These are phyloP conservation scores for Rhytidiadelphus loreus DNA, from an alignment of 225 moss, liverwort and hornwort genomes.

Conservation along the genomic window DNA sequence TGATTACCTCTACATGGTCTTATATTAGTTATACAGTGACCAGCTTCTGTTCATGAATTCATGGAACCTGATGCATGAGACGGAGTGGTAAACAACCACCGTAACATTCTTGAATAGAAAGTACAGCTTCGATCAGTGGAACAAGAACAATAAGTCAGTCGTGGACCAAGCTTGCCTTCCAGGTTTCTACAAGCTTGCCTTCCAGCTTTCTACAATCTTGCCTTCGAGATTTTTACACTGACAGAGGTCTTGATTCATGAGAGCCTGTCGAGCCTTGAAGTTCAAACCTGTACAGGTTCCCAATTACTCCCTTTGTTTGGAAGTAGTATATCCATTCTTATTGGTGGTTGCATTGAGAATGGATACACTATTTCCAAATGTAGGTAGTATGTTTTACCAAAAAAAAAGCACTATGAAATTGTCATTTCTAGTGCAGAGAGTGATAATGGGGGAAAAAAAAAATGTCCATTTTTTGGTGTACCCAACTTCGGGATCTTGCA, in stretches of 20 bases:
- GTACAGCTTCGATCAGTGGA: neutral
- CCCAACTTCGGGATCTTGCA: neutral
- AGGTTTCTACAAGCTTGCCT: neutral
- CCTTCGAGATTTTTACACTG: neutral
- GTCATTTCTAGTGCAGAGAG: neutral
- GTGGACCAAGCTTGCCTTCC: neutral
- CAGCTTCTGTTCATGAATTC: neutral
- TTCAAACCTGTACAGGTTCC: neutral
- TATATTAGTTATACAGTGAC: neutral
- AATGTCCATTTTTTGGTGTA: rapidly evolving
- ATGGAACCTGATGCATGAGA: neutral
- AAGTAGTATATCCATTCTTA: too few relatives aligned
- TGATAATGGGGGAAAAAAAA: neutral
- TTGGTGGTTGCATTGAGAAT: too few relatives aligned
- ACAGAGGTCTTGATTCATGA: neutral
- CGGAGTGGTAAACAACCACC: neutral
- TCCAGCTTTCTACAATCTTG: neutral
- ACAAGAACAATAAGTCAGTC: neutral
- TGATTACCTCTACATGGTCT: neutral
- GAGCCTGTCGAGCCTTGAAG: neutral
- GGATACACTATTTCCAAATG: too few relatives aligned
- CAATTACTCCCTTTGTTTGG: too few relatives aligned
- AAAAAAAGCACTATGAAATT: too few relatives aligned
- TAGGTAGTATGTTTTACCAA: neutral
- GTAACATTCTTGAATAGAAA: neutral